Evolutionary conservation across 2,329 filamentous ascomycete genomes (phyloP).

Genomic region (Penicillium sp.): DNA sequence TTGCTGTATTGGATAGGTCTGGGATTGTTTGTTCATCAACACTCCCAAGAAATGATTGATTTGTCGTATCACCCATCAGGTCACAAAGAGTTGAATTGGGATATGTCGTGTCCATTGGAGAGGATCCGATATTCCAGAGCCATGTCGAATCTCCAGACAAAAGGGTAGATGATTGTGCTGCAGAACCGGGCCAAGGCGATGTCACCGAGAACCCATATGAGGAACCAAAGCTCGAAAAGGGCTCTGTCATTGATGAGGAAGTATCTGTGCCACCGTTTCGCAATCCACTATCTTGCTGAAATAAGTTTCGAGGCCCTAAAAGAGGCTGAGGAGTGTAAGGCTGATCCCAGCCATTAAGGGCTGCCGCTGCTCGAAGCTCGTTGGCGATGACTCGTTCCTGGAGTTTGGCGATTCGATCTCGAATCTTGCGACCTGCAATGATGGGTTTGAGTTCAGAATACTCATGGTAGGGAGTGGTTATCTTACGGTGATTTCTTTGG

Average conservation of each 20-base stretch:
- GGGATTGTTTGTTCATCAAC: background rate
- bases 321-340: constrained; percentile 24
- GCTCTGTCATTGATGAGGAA: constrained; percentile 10
- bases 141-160: background rate
- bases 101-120: background rate
- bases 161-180: background rate
- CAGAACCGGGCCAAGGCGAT: constrained; percentile 7
- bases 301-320: constrained; percentile 9
- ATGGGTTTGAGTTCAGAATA: background rate
- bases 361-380: constrained; percentile 40
- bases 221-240: constrained; percentile 14
- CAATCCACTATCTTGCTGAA: constrained; percentile 18
- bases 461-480: background rate
- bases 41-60: background rate
- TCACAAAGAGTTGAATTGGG: background rate
- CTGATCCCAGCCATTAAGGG: constrained; percentile 38
- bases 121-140: background rate
- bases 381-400: constrained; percentile 45
- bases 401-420: constrained; percentile 44
- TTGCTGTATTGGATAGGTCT: background rate
- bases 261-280: constrained; percentile 5
- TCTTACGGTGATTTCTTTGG: constrained; percentile 42
- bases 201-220: constrained; percentile 9
- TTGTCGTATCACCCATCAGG: background rate
- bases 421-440: constrained; percentile 40